These are phyloP conservation scores for Neurospora sp. DNA, from an alignment of 2,329 filamentous ascomycete species.

Conservation along the genomic window DNA sequence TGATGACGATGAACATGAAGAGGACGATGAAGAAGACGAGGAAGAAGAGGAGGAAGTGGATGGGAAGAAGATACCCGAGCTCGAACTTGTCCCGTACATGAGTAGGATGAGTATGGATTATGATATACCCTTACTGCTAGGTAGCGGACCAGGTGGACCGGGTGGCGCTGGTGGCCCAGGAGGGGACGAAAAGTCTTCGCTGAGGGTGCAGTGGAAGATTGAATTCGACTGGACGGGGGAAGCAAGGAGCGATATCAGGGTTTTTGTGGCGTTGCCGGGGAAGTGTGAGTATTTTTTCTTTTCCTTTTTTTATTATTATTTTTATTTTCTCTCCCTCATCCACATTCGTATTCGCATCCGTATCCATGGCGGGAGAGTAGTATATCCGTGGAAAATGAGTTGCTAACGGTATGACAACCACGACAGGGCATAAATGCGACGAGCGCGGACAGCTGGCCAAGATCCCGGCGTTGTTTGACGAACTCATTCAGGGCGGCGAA, in stretches of 20 bases:
- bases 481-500: conserved; percentile 44
- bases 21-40: conserved; percentile 11
- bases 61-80: conserved; percentile 18
- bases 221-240: conserved; percentile 66
- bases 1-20: conserved; percentile 15
- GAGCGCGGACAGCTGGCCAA: conserved; percentile 43
- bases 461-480: conserved; percentile 51
- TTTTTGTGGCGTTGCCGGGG: conserved; percentile 46
- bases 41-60: conserved; percentile 13
- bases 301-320: no score
- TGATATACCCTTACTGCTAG: conserved; percentile 28
- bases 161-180: background rate
- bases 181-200: conserved; percentile 6
- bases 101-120: conserved; percentile 42
- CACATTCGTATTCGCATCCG: background rate
- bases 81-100: conserved; percentile 43
- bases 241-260: conserved; percentile 46
- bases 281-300: conserved; percentile 43
- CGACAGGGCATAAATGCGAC: conserved; percentile 50
- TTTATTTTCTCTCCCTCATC: conserved; percentile 13
- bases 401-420: conserved; percentile 4
- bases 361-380: background rate
- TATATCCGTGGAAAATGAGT: background rate
- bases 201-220: conserved; percentile 51
- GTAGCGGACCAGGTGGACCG: no score